Base-by-base conservation (phyloP, 169 alveolate species). In the Babesia bigemina region DNA sequence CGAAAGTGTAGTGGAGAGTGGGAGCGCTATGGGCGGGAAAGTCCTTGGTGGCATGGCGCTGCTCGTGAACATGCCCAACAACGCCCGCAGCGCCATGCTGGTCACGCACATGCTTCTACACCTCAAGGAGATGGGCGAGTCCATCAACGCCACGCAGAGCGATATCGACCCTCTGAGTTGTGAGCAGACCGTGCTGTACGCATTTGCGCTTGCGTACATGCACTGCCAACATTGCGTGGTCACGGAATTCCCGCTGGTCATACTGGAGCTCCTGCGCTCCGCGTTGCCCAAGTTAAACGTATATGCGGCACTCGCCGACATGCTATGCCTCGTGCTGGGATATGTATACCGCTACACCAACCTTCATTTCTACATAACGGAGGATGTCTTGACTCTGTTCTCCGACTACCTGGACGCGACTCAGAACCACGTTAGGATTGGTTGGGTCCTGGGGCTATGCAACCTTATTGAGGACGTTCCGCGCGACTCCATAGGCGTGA, bases 401-500 rank as follows among this genome's bases (percentile, higher is more conserved):
- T 8, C 26, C 4, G 66, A 67, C 45, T 67, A 67, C 24, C 65
- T 67, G 4, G 67, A 67, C 22, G 63, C n/a, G 50, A 22, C 19
- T 11, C 65, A 0, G 4, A 49, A n/a, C 16, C 21, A 53, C 28
- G 45, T 29, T 29, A 53, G 76, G 26, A 29, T 67, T 21, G 76
- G 76, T 12, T 67, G 76, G 76, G 16, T 67, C 26, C 28, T 67
- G 19, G 76, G 76, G 22, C 65, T 67, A 16, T 6, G 13, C 10
- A 67, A 53, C 24, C 22, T 67, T 9, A 53, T 67, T 36, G 65
- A 49, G 42, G 76, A 67, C 56, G 9, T 67, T 0, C 76, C 76
- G 24, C 14, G 65, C 9, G n/a, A 48, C 2, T 33, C 39, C 16
- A 22, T 67, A 7, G n/a, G 45, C 24, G 19, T 50, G 26, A 14